Percentiles rank a stretch among this genome's conserved stretches.
These are phyloP conservation scores for Alternaria consortialis DNA, from an alignment of 2,329 filamentous ascomycete species.

Conservation along the genomic window DNA sequence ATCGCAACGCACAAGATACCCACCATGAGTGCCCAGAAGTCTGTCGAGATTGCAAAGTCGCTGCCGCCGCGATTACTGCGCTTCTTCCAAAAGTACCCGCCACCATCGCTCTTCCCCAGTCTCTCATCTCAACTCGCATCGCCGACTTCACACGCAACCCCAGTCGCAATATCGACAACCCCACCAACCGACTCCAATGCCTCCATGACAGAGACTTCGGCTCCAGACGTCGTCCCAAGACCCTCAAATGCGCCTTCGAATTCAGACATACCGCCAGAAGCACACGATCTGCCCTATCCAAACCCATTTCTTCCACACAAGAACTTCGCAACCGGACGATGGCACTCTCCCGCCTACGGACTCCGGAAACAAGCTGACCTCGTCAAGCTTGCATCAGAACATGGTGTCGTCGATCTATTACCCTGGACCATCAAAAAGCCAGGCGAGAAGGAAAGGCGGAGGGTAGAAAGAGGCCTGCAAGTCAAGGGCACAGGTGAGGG, in stretches of 20 bases:
- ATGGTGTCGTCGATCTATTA: conserved; percentile 82
- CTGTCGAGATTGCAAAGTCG: conserved; percentile 69
- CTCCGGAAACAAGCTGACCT: conserved; percentile 89
- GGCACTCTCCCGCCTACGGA: conserved; percentile 84
- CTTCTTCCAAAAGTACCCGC: conserved; percentile 92
- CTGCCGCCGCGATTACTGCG: conserved; percentile 80
- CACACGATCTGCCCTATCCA: conserved; percentile 60
- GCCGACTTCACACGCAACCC: conserved; percentile 17
- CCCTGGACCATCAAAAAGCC: conserved; percentile 80
- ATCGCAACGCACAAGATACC: conserved; percentile 17
- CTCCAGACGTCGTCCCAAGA: conserved; percentile 35
- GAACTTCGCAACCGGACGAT: conserved; percentile 80
- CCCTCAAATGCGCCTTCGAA: conserved; percentile 22
- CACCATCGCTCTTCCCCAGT: conserved; percentile 60
- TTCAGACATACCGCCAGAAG: conserved; percentile 23
- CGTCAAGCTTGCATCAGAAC: conserved; percentile 80
- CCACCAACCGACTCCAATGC: conserved; percentile 52
- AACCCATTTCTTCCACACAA: conserved; percentile 87
- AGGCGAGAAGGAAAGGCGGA: conserved; percentile 72
- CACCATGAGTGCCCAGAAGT: conserved; percentile 43
- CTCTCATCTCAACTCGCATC: conserved; percentile 31
- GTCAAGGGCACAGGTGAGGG: conserved; percentile 94
- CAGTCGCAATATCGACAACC: conserved; percentile 33
- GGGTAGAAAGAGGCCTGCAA: conserved; percentile 80
- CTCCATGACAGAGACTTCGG: conserved; percentile 42